phyloP scores from a whole-genome alignment of 2,329 filamentous ascomycete species.

The Davidsoniella eucalypti region DNA sequence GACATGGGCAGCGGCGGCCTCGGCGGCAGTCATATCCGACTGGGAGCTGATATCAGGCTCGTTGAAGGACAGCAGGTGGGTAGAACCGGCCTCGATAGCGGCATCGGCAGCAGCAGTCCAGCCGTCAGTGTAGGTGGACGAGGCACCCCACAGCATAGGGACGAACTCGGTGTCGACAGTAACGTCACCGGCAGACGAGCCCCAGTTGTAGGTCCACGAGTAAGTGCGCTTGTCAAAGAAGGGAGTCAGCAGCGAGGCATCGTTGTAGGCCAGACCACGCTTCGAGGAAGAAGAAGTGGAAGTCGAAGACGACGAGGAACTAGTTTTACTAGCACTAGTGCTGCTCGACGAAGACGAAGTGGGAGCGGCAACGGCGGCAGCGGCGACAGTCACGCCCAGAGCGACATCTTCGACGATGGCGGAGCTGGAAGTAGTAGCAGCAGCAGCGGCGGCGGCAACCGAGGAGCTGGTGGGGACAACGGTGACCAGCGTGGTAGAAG shows the following conservation, averaged over 20 bases:
- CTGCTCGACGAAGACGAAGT: conserved; percentile 3
- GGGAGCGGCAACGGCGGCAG: conserved; percentile 5
- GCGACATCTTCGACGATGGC: conserved; percentile 12
- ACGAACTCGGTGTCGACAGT: conserved; percentile 37
- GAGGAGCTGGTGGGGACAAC: conserved; percentile 12
- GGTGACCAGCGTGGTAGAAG: conserved; percentile 10
- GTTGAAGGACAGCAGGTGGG: conserved; percentile 51
- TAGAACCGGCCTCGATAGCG: conserved; percentile 37
- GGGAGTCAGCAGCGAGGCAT: conserved; percentile 31
- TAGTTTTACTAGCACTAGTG: conserved; percentile 10
- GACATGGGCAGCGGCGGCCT: conserved; percentile 36
- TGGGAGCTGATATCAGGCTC: conserved; percentile 49
- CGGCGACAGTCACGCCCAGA: conserved; percentile 12
- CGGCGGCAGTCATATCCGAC: conserved; percentile 36
- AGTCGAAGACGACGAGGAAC: conserved; percentile 3
- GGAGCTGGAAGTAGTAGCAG: conserved; percentile 12
- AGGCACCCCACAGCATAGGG: conserved; percentile 49
- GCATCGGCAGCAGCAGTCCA: conserved; percentile 35
- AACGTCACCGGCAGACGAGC: conserved; percentile 26
- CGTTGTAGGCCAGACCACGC: conserved; percentile 56
- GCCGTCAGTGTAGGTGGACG: conserved; percentile 24
- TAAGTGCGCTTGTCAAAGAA: conserved; percentile 26
- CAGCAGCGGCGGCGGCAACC: conserved; percentile 10
- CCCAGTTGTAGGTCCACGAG: conserved; percentile 58
- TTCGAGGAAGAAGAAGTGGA: conserved; percentile 26